A percentile compares a stretch with the other conserved stretches of the same genome.
These are phyloP conservation scores for Cordyceps fumosorosea DNA, from an alignment of 2,329 filamentous ascomycete species.

Conservation along the genomic window DNA sequence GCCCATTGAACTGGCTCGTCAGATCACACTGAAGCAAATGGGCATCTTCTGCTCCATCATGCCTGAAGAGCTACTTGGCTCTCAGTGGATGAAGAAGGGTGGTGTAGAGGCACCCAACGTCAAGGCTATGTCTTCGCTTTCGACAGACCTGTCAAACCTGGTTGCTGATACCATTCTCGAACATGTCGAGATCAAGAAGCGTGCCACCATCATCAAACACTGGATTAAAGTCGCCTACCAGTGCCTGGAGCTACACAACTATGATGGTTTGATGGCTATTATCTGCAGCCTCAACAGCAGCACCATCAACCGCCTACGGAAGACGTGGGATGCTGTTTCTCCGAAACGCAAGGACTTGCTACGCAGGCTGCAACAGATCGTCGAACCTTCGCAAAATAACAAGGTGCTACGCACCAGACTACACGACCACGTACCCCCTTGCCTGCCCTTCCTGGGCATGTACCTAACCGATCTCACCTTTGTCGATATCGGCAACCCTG, in stretches of 20 bases:
- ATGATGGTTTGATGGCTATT: constrained; percentile 94
- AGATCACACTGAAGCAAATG: constrained; percentile 89
- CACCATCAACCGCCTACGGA: constrained; percentile 78
- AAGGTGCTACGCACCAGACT: constrained; percentile 76
- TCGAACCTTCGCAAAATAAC: constrained; percentile 88
- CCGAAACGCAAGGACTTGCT: constrained; percentile 75
- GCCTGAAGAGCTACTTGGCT: constrained; percentile 83
- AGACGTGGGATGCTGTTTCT: constrained; percentile 87
- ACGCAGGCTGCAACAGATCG: constrained; percentile 71
- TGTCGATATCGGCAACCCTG: constrained; percentile 87
- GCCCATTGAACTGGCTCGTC: constrained; percentile 80
- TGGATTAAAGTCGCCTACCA: constrained; percentile 94
- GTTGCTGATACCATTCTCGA: constrained; percentile 90
- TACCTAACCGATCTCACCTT: constrained; percentile 95
- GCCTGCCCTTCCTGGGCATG: constrained; percentile 90
- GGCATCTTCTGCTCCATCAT: constrained; percentile 85
- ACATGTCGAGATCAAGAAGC: constrained; percentile 85
- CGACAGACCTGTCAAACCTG: constrained; percentile 85
- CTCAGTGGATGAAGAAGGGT: constrained; percentile 89
- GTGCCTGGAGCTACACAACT: constrained; percentile 87
- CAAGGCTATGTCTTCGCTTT: constrained; percentile 85
- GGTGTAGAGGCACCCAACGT: constrained; percentile 79
- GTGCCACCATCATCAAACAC: constrained; percentile 86
- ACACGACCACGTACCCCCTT: constrained; percentile 81
- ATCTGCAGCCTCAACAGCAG: constrained; percentile 91